A percentile compares a stretch with the other conserved stretches of the same genome.
phyloP scores from a whole-genome alignment of 352 stramenopile species.

The Globisporangium middletonii region DNA sequence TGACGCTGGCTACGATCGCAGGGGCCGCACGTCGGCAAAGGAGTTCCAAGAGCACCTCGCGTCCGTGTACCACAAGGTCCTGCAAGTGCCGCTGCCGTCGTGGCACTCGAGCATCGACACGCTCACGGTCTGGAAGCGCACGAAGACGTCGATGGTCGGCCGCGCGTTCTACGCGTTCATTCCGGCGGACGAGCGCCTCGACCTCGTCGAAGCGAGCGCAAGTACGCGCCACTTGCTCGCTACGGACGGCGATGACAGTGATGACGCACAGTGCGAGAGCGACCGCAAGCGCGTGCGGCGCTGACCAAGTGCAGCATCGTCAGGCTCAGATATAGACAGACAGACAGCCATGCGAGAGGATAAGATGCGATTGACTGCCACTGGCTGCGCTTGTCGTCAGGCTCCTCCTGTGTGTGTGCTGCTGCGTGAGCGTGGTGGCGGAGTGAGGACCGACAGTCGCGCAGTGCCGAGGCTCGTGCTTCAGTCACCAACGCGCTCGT shows the following conservation, averaged over 20 bases:
- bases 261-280: background rate
- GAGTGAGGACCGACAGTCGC: no score
- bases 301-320: background rate
- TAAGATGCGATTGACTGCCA: background rate
- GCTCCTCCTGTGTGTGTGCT: no score
- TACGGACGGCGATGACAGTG: conserved; percentile 3
- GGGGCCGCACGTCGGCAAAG: conserved; percentile 87
- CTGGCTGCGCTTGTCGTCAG: no score
- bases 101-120: conserved; percentile 93
- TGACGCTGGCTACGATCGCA: conserved; percentile 5
- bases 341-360: background rate
- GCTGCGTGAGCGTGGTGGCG: no score
- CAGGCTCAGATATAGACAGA: background rate
- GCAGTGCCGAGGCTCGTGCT: no score
- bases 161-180: conserved; percentile 75
- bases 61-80: conserved; percentile 91
- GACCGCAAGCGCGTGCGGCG: background rate
- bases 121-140: conserved; percentile 93
- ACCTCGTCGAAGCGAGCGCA: conserved; percentile 52
- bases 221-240: conserved; percentile 59
- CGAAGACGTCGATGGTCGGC: conserved; percentile 85
- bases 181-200: conserved; percentile 62
- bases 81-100: conserved; percentile 86
- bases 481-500: no score
- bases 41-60: conserved; percentile 91